Base-by-base conservation (phyloP, 139 green algal genomes). In the Chlamydomonas eustigma region DNA sequence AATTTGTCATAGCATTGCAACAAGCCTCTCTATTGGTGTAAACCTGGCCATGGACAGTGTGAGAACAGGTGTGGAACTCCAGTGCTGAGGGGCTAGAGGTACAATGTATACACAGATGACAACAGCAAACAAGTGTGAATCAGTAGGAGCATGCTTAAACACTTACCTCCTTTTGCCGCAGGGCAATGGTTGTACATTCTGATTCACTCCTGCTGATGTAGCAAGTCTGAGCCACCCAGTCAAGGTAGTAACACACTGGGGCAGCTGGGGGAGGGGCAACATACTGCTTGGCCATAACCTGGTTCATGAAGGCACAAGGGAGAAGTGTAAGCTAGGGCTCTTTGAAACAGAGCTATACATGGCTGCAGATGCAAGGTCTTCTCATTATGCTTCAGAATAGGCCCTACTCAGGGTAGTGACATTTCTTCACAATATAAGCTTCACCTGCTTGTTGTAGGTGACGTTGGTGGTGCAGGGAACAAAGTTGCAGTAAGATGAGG, bases 241-340 rank as follows among this genome's bases (percentile, higher is more conserved):
- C 58, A 1, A 78, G 38, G 74, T 77, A 77, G 71, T 34, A 77
- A 51, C 71, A 77, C 5, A 70, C 18, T 24, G 58, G 58, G 25
- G 58, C 34, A 28, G 24, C 6, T 24, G 58, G 8, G 6, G 58
- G 58, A 8, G 58, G 58, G 25, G 58, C 8, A 6, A 35, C 58
- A 35, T 37, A 70, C 28, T 22, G 8, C 25, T 70, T 32, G 25
- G 58, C 58, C 58, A 70, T 70, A 5, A 58, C 44, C 44, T 58
- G 12, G 12, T 58, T 58, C 18, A 12, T 64, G 39, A 65, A 2
- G 32, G 50, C n/a, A n/a, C n/a, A n/a, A n/a, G n/a, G n/a, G n/a
- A n/a, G n/a, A n/a, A n/a, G n/a, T n/a, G n/a, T n/a, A n/a, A n/a
- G n/a, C n/a, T n/a, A n/a, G n/a, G n/a, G n/a, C n/a, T n/a, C n/a